A percentile compares a stretch with the other conserved stretches of the same genome.
phyloP scores from a whole-genome alignment of 1,284 basidiomycete species.

The Volvariella surrecta region DNA sequence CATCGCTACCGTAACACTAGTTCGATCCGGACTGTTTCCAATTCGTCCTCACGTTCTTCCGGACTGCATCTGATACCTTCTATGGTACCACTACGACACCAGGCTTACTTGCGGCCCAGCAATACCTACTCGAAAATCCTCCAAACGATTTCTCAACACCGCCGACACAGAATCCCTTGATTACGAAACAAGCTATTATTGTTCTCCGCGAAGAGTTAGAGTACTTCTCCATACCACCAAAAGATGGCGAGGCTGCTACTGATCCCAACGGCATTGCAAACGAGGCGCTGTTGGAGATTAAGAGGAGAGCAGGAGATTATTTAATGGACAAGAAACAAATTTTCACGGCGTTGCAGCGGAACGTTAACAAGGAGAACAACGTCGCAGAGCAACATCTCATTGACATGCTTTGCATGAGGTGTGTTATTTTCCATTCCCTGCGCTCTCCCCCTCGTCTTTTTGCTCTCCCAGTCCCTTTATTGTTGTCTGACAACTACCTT shows the following conservation, averaged over 20 bases:
- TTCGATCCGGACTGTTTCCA: constrained; percentile 97
- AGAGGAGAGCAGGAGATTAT: constrained; percentile 79
- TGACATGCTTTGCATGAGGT: constrained; percentile 99
- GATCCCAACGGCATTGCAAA: constrained; percentile 77
- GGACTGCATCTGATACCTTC: constrained; percentile 80
- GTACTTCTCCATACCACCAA: constrained; percentile 94
- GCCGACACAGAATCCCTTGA: constrained; percentile 80
- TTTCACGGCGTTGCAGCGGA: constrained; percentile 96
- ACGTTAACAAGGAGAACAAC: constrained; percentile 99
- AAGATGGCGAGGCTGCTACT: constrained; percentile 51
- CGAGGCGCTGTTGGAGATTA: constrained; percentile 66
- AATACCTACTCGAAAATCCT: constrained; percentile 63
- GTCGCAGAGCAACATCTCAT: constrained; percentile 98
- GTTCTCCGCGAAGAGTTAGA: constrained; percentile 97
- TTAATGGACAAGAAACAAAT: constrained; percentile 88
- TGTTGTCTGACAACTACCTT: constrained; percentile 5
- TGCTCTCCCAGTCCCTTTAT: constrained; percentile 1
- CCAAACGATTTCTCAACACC: constrained; percentile 45
- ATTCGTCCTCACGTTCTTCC: constrained; percentile 90
- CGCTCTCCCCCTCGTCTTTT: constrained; percentile 6
- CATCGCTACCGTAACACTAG: constrained; percentile 32
- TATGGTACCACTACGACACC: constrained; percentile 78
- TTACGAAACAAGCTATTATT: constrained; percentile 97
- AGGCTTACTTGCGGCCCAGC: constrained; percentile 74
- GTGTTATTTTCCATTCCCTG: constrained; percentile 15